Conservation (phyloP, 371 early-diverging fungal genomes). For the Mortierella sp. region DNA sequence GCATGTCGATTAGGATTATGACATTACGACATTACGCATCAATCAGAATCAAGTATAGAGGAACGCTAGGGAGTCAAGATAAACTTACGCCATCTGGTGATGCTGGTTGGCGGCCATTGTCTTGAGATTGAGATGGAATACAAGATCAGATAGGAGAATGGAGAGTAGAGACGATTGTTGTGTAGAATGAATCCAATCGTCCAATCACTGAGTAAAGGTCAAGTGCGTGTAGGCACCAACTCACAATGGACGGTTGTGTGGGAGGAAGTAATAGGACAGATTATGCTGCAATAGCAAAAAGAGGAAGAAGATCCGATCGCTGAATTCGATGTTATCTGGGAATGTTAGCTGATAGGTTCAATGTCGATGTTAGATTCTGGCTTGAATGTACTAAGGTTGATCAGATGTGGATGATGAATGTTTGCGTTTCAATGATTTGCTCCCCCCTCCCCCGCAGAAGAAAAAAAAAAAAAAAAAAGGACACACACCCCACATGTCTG, state of each 20-base stretch:
- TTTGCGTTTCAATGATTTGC: no score
- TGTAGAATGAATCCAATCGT: not conserved
- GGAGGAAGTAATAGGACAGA: not conserved
- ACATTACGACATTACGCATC: not conserved
- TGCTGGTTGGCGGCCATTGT: conserved; percentile 30
- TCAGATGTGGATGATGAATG: no score
- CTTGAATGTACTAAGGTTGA: no score
- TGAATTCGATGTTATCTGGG: no score
- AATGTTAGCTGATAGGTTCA: no score
- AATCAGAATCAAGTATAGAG: not conserved
- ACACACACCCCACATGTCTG: no score
- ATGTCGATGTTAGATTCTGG: no score
- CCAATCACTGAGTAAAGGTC: not conserved
- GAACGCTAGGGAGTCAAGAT: no score
- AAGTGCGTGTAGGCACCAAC: not conserved
- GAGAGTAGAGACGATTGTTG: not conserved
- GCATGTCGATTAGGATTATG: not conserved
- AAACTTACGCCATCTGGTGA: conserved; percentile 44
- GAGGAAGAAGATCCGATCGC: no score
- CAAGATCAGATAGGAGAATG: not conserved
- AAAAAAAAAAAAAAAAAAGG: no score
- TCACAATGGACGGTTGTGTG: not conserved
- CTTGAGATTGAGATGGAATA: not conserved
- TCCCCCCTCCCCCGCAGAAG: no score
- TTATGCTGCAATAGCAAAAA: no score